Conservation (phyloP, 2,329 filamentous ascomycete species). For the Xylaria digitata region DNA sequence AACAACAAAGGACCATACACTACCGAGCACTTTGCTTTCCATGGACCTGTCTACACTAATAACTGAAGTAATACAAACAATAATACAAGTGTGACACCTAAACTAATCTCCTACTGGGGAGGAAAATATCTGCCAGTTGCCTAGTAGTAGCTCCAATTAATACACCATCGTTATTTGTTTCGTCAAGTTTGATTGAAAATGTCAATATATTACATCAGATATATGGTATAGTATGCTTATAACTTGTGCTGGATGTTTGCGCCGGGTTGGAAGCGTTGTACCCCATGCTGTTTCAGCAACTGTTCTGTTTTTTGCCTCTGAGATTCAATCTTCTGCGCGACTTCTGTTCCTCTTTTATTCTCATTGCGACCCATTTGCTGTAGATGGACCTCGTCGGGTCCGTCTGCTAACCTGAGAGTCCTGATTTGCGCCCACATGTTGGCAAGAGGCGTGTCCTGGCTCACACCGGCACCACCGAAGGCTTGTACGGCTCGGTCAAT, state of each 20-base stretch:
- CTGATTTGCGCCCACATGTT: conserved; percentile 83
- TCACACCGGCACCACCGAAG: conserved; percentile 90
- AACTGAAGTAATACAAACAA: neutral
- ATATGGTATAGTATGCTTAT: conserved; percentile 46
- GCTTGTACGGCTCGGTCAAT: conserved; percentile 96
- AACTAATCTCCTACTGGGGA: neutral
- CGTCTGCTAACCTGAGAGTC: conserved; percentile 88
- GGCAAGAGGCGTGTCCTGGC: conserved; percentile 93
- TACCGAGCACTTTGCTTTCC: too few relatives aligned
- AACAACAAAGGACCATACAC: too few relatives aligned
- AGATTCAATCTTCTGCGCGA: conserved; percentile 69
- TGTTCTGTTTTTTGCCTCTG: conserved; percentile 74
- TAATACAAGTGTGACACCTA: neutral
- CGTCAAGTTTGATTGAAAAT: conserved; percentile 12
- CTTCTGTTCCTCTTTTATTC: conserved; percentile 74
- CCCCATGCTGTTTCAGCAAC: conserved; percentile 70
- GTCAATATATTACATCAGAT: conserved; percentile 25
- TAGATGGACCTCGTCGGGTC: conserved; percentile 94
- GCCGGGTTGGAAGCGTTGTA: conserved; percentile 61
- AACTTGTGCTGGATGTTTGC: conserved; percentile 63
- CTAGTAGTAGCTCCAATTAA: neutral
- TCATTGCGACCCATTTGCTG: conserved; percentile 84
- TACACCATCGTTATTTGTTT: neutral
- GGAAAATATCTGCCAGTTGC: neutral
- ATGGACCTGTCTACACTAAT: neutral